Evolutionary conservation across 345 rosid species (phyloP).

Genomic region (Corchorus capsularis): DNA sequence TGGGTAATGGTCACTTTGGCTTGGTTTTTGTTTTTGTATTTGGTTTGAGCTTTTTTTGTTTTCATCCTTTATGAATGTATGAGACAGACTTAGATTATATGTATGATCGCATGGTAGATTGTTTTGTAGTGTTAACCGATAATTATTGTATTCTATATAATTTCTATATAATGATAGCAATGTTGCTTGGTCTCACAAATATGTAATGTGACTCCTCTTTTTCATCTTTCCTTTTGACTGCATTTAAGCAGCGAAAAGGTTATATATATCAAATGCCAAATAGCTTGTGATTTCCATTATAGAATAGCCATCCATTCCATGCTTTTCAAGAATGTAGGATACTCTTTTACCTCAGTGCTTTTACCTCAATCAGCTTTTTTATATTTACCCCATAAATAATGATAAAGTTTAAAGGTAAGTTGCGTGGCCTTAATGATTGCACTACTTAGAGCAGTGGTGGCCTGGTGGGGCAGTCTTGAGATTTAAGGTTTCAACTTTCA

Average conservation of each 20-base stretch:
- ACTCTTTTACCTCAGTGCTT: neutral
- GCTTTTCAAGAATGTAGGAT: neutral
- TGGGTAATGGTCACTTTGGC: neutral
- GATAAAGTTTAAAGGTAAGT: neutral
- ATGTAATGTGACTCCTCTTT: neutral
- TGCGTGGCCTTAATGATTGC: neutral
- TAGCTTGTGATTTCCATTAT: neutral
- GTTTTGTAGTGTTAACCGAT: neutral
- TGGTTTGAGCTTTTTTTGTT: constrained; percentile 18
- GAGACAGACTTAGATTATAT: neutral
- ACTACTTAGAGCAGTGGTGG: neutral
- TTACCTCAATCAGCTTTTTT: neutral
- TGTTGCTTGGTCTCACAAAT: neutral
- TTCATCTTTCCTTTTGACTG: neutral
- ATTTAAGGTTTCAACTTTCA: neutral
- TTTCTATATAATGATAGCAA: neutral
- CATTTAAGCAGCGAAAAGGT: neutral
- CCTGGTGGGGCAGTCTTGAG: neutral
- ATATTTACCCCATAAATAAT: neutral
- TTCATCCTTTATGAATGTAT: neutral
- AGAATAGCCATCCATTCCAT: neutral
- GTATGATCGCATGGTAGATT: neutral
- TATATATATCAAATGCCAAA: neutral
- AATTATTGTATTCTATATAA: neutral
- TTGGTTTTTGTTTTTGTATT: constrained; percentile 17